A percentile compares a stretch with the other conserved stretches of the same genome.
These are phyloP conservation scores for Candida argentea DNA, from an alignment of 805 yeast genomes.

Conservation along the genomic window DNA sequence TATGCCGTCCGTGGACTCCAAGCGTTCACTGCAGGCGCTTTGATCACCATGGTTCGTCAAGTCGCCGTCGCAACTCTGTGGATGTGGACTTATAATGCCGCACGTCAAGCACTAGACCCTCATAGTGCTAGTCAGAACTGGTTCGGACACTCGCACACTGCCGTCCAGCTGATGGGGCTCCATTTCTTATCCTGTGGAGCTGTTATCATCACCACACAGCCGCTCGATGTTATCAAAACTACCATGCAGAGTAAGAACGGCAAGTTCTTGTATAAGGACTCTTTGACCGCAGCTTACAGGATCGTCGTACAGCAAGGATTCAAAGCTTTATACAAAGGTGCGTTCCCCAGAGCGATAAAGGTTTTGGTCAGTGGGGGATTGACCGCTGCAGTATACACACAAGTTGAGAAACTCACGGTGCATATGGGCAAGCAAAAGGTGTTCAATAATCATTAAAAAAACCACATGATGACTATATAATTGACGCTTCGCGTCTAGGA, in stretches of 20 bases:
- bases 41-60: conserved; percentile 78
- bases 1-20: conserved; percentile 60
- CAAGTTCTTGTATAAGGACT: conserved; percentile 46
- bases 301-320: conserved; percentile 24
- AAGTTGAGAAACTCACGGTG: conserved; percentile 38
- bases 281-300: conserved; percentile 37
- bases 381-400: conserved; percentile 53
- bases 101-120: conserved; percentile 63
- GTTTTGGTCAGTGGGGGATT: conserved; percentile 65
- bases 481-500: no score
- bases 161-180: conserved; percentile 40
- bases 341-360: conserved; percentile 55
- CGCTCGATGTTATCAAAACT: conserved; percentile 76
- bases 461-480: background rate
- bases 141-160: conserved; percentile 36
- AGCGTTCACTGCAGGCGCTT: conserved; percentile 76
- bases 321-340: conserved; percentile 23
- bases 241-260: conserved; percentile 75
- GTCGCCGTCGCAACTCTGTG: conserved; percentile 69
- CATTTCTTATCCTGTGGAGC: conserved; percentile 52
- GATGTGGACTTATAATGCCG: conserved; percentile 70
- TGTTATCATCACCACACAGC: conserved; percentile 75
- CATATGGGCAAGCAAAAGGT: conserved; percentile 24
- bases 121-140: conserved; percentile 28
- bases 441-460: conserved; percentile 1